Evolutionary conservation across 305 asterid genomes (phyloP).

Genomic region (Vinca major): DNA sequence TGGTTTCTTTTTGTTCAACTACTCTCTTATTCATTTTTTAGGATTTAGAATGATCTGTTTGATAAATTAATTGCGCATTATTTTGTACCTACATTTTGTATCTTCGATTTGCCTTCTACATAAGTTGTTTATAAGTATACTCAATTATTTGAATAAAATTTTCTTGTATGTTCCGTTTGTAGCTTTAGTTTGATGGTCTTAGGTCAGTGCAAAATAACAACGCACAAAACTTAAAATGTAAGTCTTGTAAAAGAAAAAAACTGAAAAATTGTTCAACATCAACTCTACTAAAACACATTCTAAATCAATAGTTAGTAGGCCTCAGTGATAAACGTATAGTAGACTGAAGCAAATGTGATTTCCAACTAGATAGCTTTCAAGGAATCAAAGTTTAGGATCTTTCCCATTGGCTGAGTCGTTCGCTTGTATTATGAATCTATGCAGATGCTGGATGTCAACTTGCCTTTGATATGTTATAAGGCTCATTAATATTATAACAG

Average conservation of each 20-base stretch:
- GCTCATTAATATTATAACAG: neutral
- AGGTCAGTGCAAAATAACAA: neutral
- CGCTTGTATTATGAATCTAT: neutral
- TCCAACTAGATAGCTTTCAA: too few species aligned
- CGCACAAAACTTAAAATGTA: neutral
- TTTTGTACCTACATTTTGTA: too few species aligned
- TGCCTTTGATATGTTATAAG: neutral
- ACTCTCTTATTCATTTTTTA: neutral
- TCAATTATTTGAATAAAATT: neutral
- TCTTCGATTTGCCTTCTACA: neutral
- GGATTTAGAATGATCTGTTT: neutral
- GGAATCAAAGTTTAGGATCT: too few species aligned
- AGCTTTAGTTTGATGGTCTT: neutral
- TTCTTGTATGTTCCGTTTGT: neutral
- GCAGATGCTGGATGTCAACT: neutral
- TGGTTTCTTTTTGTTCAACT: neutral
- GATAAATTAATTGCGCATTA: neutral
- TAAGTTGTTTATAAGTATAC: neutral
- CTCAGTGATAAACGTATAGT: neutral
- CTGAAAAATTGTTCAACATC: neutral
- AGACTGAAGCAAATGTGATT: neutral
- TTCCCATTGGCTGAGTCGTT: neutral
- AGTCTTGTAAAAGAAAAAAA: neutral
- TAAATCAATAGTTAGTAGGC: neutral
- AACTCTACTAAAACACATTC: neutral